phyloP scores from a whole-genome alignment of 2,329 filamentous ascomycete species.

The Talaromyces sp. region DNA sequence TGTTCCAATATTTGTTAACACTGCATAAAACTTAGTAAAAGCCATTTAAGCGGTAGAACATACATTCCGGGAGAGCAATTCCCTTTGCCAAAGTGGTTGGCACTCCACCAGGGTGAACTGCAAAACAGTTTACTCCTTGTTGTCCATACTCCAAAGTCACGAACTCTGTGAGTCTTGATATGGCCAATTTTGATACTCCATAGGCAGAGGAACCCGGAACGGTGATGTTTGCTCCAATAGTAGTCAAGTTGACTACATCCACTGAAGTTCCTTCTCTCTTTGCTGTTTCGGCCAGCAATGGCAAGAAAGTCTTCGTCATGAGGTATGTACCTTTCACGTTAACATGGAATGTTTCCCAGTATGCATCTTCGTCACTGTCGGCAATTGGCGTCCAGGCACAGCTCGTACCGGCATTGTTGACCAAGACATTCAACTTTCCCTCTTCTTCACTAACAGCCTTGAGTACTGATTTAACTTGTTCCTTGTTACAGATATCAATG shows the following conservation, averaged over 20 bases:
- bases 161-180: constrained; percentile 48
- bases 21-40: neutral
- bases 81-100: constrained; percentile 36
- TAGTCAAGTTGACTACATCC: constrained; percentile 40
- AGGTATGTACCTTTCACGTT: constrained; percentile 53
- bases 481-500: neutral
- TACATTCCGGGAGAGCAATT: neutral
- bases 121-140: constrained; percentile 38
- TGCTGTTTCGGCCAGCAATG: constrained; percentile 33
- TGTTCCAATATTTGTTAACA: neutral
- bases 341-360: constrained; percentile 47
- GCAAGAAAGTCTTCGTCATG: constrained; percentile 48
- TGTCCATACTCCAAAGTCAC: constrained; percentile 44
- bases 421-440: constrained; percentile 37
- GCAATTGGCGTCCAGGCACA: constrained; percentile 26
- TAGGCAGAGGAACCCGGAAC: constrained; percentile 44
- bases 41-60: neutral
- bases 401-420: constrained; percentile 49
- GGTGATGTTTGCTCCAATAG: constrained; percentile 43
- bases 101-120: constrained; percentile 49
- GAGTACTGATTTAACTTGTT: neutral
- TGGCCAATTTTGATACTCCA: constrained; percentile 48
- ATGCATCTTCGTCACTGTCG: constrained; percentile 38
- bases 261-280: constrained; percentile 39
- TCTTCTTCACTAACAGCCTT: neutral